phyloP scores from a whole-genome alignment of 768 basidiomycete species.

The Rhizopogon salebrosus region DNA sequence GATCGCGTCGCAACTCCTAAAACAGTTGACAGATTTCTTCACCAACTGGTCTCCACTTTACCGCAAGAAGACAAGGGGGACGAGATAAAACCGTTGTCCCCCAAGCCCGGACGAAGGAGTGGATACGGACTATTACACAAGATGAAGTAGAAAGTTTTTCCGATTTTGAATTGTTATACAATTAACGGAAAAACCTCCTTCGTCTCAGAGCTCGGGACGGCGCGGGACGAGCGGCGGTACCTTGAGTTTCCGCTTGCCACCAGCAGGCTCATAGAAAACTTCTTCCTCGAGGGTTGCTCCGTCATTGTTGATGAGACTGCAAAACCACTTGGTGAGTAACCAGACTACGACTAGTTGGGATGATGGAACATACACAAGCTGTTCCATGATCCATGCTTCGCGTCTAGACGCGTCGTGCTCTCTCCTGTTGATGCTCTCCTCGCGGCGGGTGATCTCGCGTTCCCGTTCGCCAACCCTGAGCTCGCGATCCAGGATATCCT shows the following conservation, averaged over 20 bases:
- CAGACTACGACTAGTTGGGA: neutral
- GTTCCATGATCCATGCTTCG: constrained; percentile 91
- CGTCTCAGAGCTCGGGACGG: constrained; percentile 93
- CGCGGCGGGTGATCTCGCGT: constrained; percentile 80
- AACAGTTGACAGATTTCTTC: constrained; percentile 16
- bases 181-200: constrained; percentile 61
- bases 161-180: constrained; percentile 24
- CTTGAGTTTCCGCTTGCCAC: constrained; percentile 77
- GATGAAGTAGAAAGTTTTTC: constrained; percentile 29
- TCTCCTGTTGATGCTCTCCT: constrained; percentile 78
- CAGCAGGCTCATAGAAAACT: constrained; percentile 68
- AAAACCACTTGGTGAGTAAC: constrained; percentile 5
- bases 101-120: constrained; percentile 90
- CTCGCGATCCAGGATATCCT: constrained; percentile 81
- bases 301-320: constrained; percentile 69
- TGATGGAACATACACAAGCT: constrained; percentile 62
- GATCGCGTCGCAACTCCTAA: constrained; percentile 30
- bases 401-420: constrained; percentile 86
- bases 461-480: constrained; percentile 82
- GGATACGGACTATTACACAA: constrained; percentile 70
- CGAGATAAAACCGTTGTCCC: constrained; percentile 74
- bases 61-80: constrained; percentile 64
- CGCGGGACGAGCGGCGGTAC: constrained; percentile 82
- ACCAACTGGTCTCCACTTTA: constrained; percentile 34
- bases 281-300: constrained; percentile 71